Percentiles rank a stretch among this genome's conserved stretches.
These are phyloP conservation scores for Marasmius sp. DNA, from an alignment of 1,284 basidiomycete genomes.

Conservation along the genomic window DNA sequence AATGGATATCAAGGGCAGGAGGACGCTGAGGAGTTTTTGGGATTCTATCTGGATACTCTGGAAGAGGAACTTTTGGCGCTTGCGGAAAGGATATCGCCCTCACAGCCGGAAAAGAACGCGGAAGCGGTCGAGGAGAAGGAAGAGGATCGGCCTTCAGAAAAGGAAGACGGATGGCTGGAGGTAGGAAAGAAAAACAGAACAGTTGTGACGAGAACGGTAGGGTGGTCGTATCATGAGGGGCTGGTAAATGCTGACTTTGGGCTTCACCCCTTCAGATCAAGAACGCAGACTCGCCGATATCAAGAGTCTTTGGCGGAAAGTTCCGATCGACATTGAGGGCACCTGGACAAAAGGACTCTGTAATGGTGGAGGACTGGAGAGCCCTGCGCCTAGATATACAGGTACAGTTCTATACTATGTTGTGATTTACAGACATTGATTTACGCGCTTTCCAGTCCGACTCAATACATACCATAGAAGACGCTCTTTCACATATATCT, in stretches of 20 bases:
- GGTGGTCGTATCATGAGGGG: constrained; percentile 24
- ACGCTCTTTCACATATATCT: constrained; percentile 81
- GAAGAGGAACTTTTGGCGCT: constrained; percentile 84
- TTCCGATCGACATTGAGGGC: constrained; percentile 85
- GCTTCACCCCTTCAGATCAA: constrained; percentile 54
- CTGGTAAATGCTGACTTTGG: no score
- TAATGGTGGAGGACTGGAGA: constrained; percentile 92
- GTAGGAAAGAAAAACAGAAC: constrained; percentile 89
- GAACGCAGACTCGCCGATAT: constrained; percentile 84
- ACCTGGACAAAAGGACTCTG: constrained; percentile 84
- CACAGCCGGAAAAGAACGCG: constrained; percentile 17
- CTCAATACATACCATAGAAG: constrained; percentile 76
- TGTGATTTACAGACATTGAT: no score
- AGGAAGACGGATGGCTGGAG: constrained; percentile 84
- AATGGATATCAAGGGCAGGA: constrained; percentile 58
- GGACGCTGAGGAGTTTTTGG: constrained; percentile 96
- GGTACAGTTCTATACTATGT: constrained; percentile 34
- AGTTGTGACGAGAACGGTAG: constrained; percentile 79
- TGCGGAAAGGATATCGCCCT: constrained; percentile 23
- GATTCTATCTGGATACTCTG: constrained; percentile 93
- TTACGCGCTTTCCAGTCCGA: constrained; percentile 49
- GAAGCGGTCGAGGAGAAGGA: constrained; percentile 41
- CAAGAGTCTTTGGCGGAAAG: constrained; percentile 91
- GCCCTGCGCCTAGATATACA: constrained; percentile 89
- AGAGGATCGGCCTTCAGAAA: constrained; percentile 38